Percentiles rank a stretch among this genome's conserved stretches.
Evolutionary conservation across 108 stramenopile species (phyloP).

Genomic region (Cyclostephanos tholiformis): DNA sequence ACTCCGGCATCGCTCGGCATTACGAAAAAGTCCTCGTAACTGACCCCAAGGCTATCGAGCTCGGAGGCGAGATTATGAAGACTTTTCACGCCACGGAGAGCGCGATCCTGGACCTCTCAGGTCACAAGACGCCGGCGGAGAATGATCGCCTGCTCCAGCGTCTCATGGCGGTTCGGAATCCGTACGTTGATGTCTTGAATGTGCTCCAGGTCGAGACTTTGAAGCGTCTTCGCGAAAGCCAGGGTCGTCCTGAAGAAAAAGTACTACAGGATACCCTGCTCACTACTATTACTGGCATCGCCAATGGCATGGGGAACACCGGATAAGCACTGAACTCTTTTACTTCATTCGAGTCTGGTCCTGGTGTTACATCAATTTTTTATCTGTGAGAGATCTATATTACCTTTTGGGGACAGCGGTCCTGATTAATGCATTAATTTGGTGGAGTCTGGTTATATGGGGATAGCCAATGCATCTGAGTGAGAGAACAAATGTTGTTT

Average conservation of each 20-base stretch:
- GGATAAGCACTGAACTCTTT: conserved; percentile 54
- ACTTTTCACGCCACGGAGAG: conserved; percentile 72
- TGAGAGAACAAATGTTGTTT: neutral
- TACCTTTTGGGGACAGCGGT: neutral
- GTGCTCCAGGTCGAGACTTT: conserved; percentile 93
- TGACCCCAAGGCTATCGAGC: conserved; percentile 68
- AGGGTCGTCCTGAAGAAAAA: conserved; percentile 68
- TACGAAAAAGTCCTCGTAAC: conserved; percentile 89
- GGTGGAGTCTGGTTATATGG: neutral
- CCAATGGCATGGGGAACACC: conserved; percentile 97
- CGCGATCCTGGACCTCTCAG: conserved; percentile 82
- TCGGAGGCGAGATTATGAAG: conserved; percentile 76
- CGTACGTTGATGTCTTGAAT: conserved; percentile 96
- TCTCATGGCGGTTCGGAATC: conserved; percentile 85
- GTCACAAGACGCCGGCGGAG: conserved; percentile 68
- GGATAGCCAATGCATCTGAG: neutral
- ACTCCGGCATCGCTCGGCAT: conserved; percentile 86
- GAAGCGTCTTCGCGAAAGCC: conserved; percentile 75
- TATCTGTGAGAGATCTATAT: neutral
- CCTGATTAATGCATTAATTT: neutral
- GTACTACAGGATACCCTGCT: conserved; percentile 92
- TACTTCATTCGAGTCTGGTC: neutral
- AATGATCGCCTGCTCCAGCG: conserved; percentile 78
- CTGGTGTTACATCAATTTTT: neutral
- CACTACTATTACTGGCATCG: conserved; percentile 94